Percentiles rank a stretch among this genome's conserved stretches.
phyloP scores from a whole-genome alignment of 768 basidiomycete genomes.

The Tulasnella calospora region DNA sequence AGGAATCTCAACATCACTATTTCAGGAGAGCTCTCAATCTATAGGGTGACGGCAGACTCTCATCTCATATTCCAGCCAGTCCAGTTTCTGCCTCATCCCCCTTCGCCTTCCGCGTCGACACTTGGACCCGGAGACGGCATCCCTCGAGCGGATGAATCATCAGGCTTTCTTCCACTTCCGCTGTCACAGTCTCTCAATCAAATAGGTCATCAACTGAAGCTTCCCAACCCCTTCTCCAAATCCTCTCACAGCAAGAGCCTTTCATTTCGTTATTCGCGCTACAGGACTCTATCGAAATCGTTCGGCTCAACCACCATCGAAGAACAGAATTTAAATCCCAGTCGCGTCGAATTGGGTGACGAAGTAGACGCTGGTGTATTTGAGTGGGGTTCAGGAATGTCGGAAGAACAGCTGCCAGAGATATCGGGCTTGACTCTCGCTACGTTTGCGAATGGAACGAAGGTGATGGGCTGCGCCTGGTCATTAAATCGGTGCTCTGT shows the following conservation, averaged over 20 bases:
- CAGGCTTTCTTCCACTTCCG: neutral
- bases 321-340: conserved; percentile 29
- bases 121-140: neutral
- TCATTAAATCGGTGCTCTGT: neutral
- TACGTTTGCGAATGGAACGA: conserved; percentile 2
- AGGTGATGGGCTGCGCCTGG: conserved; percentile 19
- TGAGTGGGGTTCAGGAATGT: conserved; percentile 31
- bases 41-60: conserved; percentile 7
- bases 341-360: conserved; percentile 38
- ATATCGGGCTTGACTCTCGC: neutral
- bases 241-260: conserved; percentile 3
- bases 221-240: conserved; percentile 62
- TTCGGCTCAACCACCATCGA: conserved; percentile 42
- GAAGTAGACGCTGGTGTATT: conserved; percentile 39
- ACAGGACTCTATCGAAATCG: conserved; percentile 35
- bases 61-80: conserved; percentile 15
- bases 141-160: neutral
- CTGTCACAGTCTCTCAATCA: conserved; percentile 10
- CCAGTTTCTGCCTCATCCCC: conserved; percentile 18
- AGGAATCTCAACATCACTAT: neutral
- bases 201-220: conserved; percentile 30
- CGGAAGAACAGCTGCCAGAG: neutral
- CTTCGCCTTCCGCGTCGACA: conserved; percentile 8
- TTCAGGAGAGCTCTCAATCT: conserved; percentile 20
- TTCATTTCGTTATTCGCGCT: conserved; percentile 22